phyloP scores from a whole-genome alignment of 2,329 filamentous ascomycete species.

The Aspergillus aculeatus region DNA sequence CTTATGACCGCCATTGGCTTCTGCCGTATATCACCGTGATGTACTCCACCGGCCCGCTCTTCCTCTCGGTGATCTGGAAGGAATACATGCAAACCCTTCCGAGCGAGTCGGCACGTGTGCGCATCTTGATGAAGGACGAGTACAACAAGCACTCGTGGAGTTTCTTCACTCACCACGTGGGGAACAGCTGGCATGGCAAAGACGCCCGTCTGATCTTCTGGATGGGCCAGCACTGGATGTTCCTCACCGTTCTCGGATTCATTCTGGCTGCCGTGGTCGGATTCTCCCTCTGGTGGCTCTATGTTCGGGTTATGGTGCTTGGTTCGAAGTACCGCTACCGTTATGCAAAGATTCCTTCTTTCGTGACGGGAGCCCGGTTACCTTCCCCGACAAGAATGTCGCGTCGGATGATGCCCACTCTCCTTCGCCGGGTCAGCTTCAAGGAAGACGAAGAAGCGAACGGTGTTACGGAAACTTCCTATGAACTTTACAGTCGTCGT shows the following conservation, averaged over 20 bases:
- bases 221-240: slow-evolving; percentile 58
- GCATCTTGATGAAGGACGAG: slow-evolving; percentile 68
- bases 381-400: slow-evolving; percentile 37
- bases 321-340: slow-evolving; percentile 42
- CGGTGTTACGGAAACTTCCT: slow-evolving; percentile 35
- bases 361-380: slow-evolving; percentile 27
- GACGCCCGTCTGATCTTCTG: slow-evolving; percentile 66
- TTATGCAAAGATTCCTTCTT: slow-evolving; percentile 33
- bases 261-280: slow-evolving; percentile 49
- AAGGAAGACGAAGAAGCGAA: slow-evolving; percentile 43
- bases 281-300: slow-evolving; percentile 51
- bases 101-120: slow-evolving; percentile 53
- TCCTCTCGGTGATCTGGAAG: slow-evolving; percentile 73
- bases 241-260: slow-evolving; percentile 55
- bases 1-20: slow-evolving; percentile 68
- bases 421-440: slow-evolving; percentile 40
- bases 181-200: slow-evolving; percentile 65
- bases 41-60: slow-evolving; percentile 74
- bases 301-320: slow-evolving; percentile 47
- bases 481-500: slow-evolving; percentile 37
- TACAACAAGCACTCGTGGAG: slow-evolving; percentile 68
- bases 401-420: slow-evolving; percentile 34
- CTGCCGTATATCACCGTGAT: slow-evolving; percentile 75
- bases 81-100: slow-evolving; percentile 60
- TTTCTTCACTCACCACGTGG: slow-evolving; percentile 67